Percentiles rank a stretch among this genome's conserved stretches.
Evolutionary conservation across 2,329 filamentous ascomycete genomes (phyloP).

Genomic region (Colletotrichum scovillei): DNA sequence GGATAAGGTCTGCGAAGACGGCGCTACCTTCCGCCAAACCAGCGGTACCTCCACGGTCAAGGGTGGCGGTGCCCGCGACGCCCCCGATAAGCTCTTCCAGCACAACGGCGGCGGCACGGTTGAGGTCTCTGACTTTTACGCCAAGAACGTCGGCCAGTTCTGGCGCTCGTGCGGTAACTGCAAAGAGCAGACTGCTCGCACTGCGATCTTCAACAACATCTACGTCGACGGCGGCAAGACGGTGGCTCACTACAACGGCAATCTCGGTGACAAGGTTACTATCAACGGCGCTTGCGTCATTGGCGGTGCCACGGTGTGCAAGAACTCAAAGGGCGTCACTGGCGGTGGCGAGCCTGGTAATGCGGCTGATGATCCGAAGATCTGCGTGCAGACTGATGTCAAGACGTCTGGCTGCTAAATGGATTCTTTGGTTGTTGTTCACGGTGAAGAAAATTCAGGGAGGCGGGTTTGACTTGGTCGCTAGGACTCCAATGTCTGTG

Average conservation of each 20-base stretch:
- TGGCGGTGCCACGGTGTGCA: constrained; percentile 26
- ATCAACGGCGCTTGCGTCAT: constrained; percentile 33
- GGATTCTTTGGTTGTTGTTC: not conserved
- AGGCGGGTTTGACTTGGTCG: not conserved
- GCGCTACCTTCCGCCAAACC: constrained; percentile 48
- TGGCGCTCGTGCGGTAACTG: constrained; percentile 59
- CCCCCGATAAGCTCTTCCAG: constrained; percentile 53
- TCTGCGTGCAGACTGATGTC: constrained; percentile 19
- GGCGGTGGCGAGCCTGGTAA: constrained; percentile 47
- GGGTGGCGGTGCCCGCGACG: constrained; percentile 56
- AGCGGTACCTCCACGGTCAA: constrained; percentile 53
- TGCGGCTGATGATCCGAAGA: constrained; percentile 14
- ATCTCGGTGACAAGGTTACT: constrained; percentile 41
- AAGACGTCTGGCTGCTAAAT: constrained; percentile 30
- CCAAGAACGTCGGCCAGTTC: constrained; percentile 54
- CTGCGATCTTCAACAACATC: constrained; percentile 40
- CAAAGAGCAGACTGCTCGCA: constrained; percentile 39
- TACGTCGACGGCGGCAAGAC: constrained; percentile 49
- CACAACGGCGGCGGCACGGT: constrained; percentile 54
- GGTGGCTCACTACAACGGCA: constrained; percentile 45
- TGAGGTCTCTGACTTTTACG: constrained; percentile 47
- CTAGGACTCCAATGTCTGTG: too few species aligned
- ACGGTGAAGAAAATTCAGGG: not conserved
- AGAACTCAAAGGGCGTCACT: constrained; percentile 47
- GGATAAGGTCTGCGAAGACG: constrained; percentile 51